phyloP scores from a whole-genome alignment of 768 basidiomycete genomes.

The Mycena indigotica region DNA sequence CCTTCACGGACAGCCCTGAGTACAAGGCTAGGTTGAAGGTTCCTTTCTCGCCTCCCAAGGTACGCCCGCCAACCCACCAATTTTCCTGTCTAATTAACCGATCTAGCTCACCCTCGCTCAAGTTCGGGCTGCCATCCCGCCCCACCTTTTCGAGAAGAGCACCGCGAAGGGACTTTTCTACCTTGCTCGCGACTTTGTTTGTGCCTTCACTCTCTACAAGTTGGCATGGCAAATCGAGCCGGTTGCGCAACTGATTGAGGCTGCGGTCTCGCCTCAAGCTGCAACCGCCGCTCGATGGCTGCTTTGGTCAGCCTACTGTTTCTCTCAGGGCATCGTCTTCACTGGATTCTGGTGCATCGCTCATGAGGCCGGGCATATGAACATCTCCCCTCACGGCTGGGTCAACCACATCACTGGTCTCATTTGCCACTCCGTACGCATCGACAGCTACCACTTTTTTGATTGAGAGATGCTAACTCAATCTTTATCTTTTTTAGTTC shows the following conservation, averaged over 20 bases:
- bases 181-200: constrained; percentile 41
- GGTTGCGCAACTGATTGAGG: constrained; percentile 7
- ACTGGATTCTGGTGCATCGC: constrained; percentile 48
- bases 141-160: constrained; percentile 47
- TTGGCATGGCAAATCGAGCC: constrained; percentile 40
- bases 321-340: constrained; percentile 44
- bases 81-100: neutral
- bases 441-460: constrained; percentile 44
- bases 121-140: constrained; percentile 51
- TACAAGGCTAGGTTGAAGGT: constrained; percentile 40
- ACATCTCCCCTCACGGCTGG: constrained; percentile 33
- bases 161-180: constrained; percentile 48
- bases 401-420: constrained; percentile 33
- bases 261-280: constrained; percentile 25
- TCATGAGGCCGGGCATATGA: constrained; percentile 45
- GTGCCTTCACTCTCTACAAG: constrained; percentile 42
- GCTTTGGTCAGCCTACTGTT: constrained; percentile 35
- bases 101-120: constrained; percentile 26
- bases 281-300: constrained; percentile 30
- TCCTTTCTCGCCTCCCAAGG: constrained; percentile 43
- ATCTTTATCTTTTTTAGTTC: constrained; percentile 22
- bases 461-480: neutral
- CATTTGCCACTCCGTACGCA: constrained; percentile 37
- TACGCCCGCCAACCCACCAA: constrained; percentile 31
- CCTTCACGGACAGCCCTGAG: constrained; percentile 51